Base-by-base conservation (phyloP, 805 yeast genomes). In the Candida sakaeoensis region DNA sequence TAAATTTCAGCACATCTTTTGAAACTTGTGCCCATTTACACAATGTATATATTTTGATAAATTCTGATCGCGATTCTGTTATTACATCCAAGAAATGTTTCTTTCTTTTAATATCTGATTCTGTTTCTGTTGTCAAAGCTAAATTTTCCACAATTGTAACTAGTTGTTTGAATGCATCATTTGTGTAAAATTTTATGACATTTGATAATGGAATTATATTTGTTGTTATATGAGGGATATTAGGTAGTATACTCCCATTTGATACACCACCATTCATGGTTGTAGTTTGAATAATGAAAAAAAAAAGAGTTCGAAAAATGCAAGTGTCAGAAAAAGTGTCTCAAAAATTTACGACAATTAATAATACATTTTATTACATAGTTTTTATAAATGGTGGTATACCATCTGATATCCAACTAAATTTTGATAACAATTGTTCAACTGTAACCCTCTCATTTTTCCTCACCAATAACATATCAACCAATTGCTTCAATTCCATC, bases 11-110 rank as follows among this genome's bases (percentile, higher is more conserved):
- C 43, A 91, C 80, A 37, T 83, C 86, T 34, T 77, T 72, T 4
- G 90, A 72, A 24, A 79, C 82, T 9, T 77, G 74, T 3, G 89
- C 77, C 99, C 99, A 93, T 61, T 91, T 90, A 38, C 84, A 77
- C 28, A 93, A 63, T 2, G 95, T 96, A 50, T 87, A 89, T 2
- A 90, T 58, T 57, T 91, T 80, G 44, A 90, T 77, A 54, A 83
- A 88, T 52, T 90, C 93, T 53, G 87, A 89, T 42, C 98, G 74
- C 22, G 90, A 63, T 25, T 71, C 68, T 2, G 91, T 83, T 16
- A 93, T 68, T 41, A 84, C 61, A 24, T 82, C 78, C 28, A 93
- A 62, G 39, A 93, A 75, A 37, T 72, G 71, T 45, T 78, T 75
- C 64, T 91, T 91, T 47, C 85, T 79, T 4, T 66, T 63, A 15